A percentile compares a stretch with the other conserved stretches of the same genome.
Evolutionary conservation across 306 rosid species (phyloP).

Genomic region (Alnus glutinosa): DNA sequence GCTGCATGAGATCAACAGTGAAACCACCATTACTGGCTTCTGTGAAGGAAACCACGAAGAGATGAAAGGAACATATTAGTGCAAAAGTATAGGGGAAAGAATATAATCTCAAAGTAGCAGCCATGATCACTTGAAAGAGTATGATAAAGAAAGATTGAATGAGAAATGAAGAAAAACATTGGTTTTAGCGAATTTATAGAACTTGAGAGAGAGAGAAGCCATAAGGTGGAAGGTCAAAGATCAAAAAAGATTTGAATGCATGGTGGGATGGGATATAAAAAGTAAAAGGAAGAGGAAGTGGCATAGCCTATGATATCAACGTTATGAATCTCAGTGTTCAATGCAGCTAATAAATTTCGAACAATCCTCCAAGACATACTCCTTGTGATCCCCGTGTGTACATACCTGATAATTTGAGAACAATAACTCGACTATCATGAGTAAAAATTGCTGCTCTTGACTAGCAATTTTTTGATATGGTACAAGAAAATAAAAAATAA

Average conservation of each 20-base stretch:
- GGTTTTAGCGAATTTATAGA: not conserved
- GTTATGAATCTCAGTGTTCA: not conserved
- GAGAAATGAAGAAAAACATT: not conserved
- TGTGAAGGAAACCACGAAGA: not conserved
- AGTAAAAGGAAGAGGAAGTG: not conserved
- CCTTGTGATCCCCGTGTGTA: no score
- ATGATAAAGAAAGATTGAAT: not conserved
- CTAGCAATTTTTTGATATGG: no score
- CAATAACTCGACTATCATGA: no score
- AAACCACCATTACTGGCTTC: slow-evolving; percentile 14
- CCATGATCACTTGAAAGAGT: not conserved
- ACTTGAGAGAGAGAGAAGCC: not conserved
- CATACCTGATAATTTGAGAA: no score
- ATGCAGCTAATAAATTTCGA: not conserved
- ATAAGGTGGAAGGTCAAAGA: slow-evolving; percentile 1
- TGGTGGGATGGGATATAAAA: not conserved
- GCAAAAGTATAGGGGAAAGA: not conserved
- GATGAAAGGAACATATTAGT: not conserved
- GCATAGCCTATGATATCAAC: not conserved
- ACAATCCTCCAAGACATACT: no score
- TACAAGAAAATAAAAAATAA: no score
- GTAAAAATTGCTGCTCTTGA: no score
- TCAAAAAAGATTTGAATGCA: not conserved
- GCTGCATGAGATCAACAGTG: slow-evolving; percentile 41
- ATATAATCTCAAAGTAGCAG: not conserved